Evolutionary conservation across 106 monocot genomes (phyloP), one percentile per base, ranked within the genome.

Genomic region (Agapanthus africanus): DNA sequence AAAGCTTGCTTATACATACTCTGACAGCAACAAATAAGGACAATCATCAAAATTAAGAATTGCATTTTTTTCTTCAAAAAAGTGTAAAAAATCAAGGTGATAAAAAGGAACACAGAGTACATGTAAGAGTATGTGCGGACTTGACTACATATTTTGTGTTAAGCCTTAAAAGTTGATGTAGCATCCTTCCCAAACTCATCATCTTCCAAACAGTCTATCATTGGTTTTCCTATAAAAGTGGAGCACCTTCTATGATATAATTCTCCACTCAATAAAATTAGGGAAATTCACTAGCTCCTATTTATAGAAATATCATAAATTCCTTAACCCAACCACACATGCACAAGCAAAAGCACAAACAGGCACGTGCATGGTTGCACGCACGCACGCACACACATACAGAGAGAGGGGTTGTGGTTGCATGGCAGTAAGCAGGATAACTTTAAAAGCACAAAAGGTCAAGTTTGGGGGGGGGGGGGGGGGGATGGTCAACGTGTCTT

Each of bases 1-100:
- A 99, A 76, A 79, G 93, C 90, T 83, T 90, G 93, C 63, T 93
- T 99, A 81, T 99, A 99, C 68, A 83, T 79, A 70, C 66, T 85
- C 99, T 99, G 81, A 38, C 18, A 71, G 7, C 6, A 66, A 79
- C 66, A 51, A 66, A 28, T 7, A 38, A 64, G 64, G 61, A 61
- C 42, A 66, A 44, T 27, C 1, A 44, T 33, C 21, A 22, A 36
- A 9, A 9, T 63, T 2, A 63, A 37, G 63, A 63, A 63, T 37
- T 3, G 3, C 54, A 54, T 54, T 0, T 54, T 46, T 7, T 21
- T 21, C 16, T n/a, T n/a, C 13, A 2, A 57, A 57, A 57, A 30
- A 31, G 3, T 44, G 4, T 11, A 9, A 44, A 44, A 44, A 44
- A 14, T 44, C 44, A 44, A 44, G 10, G 10, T 52, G 4, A 52